A percentile compares a stretch with the other conserved stretches of the same genome.
Conservation (phyloP, 805 yeast species). For the Starmerella tilneyi region DNA sequence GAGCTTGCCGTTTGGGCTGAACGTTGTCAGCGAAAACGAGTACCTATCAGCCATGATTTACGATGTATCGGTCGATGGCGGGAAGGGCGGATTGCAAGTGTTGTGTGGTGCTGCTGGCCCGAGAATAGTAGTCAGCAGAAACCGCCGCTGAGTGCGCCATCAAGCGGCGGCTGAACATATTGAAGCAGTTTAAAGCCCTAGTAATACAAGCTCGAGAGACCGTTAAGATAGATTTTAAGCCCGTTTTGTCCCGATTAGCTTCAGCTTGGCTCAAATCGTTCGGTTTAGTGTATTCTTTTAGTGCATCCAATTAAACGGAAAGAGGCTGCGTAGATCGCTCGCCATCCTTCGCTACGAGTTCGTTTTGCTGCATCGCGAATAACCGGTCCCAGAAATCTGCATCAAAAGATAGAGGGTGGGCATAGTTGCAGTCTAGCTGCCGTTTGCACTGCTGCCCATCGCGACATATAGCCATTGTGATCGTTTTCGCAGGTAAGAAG, state of each 20-base stretch:
- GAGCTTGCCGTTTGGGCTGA: slow-evolving; percentile 94
- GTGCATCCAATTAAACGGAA: no score
- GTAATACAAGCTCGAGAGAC: no score
- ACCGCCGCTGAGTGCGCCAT: not conserved
- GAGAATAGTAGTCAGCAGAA: slow-evolving; percentile 1
- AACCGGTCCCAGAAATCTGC: slow-evolving; percentile 37
- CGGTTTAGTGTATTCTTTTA: no score
- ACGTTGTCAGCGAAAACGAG: slow-evolving; percentile 92
- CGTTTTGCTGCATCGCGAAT: slow-evolving; percentile 32
- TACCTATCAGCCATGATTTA: slow-evolving; percentile 86
- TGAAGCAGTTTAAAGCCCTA: no score
- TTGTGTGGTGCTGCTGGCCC: not conserved
- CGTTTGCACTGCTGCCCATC: slow-evolving; percentile 62
- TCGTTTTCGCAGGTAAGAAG: slow-evolving; percentile 63
- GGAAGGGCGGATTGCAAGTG: not conserved
- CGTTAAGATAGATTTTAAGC: no score
- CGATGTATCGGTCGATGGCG: not conserved
- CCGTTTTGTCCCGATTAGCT: no score
- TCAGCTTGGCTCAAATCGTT: no score
- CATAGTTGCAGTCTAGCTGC: slow-evolving; percentile 76
- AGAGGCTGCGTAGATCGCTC: no score
- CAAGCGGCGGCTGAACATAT: no score
- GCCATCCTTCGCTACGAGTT: not conserved
- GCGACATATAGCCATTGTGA: slow-evolving; percentile 60
- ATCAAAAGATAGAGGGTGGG: slow-evolving; percentile 60